A percentile compares a stretch with the other conserved stretches of the same genome.
Evolutionary conservation across 768 basidiomycete genomes (phyloP).

Genomic region (Cystobasidium ongulense): DNA sequence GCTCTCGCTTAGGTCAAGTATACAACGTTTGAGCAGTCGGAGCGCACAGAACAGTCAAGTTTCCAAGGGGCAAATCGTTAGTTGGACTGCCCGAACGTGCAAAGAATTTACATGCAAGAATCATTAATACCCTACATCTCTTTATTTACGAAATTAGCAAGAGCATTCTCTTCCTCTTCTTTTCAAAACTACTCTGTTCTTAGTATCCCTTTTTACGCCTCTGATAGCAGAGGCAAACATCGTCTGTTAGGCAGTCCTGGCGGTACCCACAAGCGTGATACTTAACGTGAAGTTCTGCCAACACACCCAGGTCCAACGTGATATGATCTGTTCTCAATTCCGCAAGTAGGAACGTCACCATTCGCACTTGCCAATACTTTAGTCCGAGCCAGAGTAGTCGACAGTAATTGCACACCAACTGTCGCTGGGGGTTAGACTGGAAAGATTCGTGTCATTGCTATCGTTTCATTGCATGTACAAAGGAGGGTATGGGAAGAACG

Average conservation of each 20-base stretch:
- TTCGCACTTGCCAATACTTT: too few species aligned
- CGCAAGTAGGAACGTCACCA: too few species aligned
- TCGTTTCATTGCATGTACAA: neutral
- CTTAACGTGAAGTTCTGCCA: neutral
- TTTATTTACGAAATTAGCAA: neutral
- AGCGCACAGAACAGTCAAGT: neutral
- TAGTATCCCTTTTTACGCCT: neutral
- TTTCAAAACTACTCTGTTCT: too few species aligned
- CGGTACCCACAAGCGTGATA: neutral
- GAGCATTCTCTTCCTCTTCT: neutral
- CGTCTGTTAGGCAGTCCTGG: neutral
- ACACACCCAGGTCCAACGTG: neutral
- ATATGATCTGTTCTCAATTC: too few species aligned
- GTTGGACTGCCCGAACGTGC: too few species aligned
- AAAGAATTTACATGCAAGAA: neutral
- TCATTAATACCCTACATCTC: neutral
- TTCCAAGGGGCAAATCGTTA: too few species aligned
- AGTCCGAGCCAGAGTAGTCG: too few species aligned
- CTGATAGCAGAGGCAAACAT: neutral
- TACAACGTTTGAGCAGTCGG: constrained; percentile 61
- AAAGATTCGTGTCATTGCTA: neutral
- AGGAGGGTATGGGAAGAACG: neutral
- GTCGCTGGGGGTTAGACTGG: too few species aligned
- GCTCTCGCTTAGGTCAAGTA: constrained; percentile 72
- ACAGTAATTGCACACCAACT: too few species aligned